These are phyloP conservation scores for Hypoxylon sp. DNA, from an alignment of 2,329 filamentous ascomycete genomes.

Conservation along the genomic window DNA sequence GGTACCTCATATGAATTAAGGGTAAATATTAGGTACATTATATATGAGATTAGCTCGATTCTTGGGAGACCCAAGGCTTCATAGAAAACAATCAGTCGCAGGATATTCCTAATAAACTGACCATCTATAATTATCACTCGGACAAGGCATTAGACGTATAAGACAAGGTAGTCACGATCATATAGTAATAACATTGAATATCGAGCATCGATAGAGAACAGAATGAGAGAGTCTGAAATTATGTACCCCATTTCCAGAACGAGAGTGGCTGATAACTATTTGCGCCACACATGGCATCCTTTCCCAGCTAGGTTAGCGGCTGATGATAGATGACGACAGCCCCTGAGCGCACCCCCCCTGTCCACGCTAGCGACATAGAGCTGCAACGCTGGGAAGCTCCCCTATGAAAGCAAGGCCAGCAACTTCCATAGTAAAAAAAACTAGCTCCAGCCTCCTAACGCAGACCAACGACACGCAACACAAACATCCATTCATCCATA, in stretches of 20 bases:
- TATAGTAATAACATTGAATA: too few species aligned
- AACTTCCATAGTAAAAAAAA: slow-evolving; percentile 12
- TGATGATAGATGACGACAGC: slow-evolving; percentile 13
- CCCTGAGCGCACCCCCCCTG: not conserved
- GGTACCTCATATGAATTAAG: too few species aligned
- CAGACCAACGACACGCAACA: slow-evolving; percentile 24
- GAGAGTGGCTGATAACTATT: not conserved
- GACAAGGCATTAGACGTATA: too few species aligned
- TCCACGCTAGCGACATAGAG: slow-evolving; percentile 5
- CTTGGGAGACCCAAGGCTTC: too few species aligned
- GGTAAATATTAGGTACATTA: too few species aligned
- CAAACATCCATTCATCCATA: slow-evolving; percentile 24
- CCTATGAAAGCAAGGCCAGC: slow-evolving; percentile 17
- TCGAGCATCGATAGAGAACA: too few species aligned
- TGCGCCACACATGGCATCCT: slow-evolving; percentile 1
- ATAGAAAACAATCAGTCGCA: too few species aligned
- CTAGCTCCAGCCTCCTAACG: slow-evolving; percentile 37
- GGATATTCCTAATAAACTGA: too few species aligned
- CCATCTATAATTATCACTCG: too few species aligned
- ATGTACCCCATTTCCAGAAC: not conserved
- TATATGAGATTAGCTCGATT: too few species aligned
- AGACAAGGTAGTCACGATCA: too few species aligned
- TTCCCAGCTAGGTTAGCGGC: not conserved
- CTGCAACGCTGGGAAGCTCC: slow-evolving; percentile 10
- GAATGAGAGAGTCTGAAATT: not conserved